Base-by-base conservation (phyloP, 371 early-diverging fungal genomes). In the Lichtheimia ramosa region DNA sequence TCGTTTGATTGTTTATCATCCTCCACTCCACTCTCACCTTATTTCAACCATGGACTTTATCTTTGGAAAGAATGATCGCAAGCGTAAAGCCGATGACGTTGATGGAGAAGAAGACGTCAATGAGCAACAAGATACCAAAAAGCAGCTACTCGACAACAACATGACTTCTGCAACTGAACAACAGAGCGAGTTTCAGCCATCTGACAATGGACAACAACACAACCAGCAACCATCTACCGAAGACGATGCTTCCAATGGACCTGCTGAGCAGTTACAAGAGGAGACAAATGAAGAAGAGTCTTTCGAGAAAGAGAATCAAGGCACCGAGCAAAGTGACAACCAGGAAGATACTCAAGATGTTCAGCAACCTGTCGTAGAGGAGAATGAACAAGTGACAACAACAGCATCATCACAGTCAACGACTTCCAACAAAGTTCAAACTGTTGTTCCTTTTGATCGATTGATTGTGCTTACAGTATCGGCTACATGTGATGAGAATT, bases 401-500 rank as follows among this genome's bases (percentile, higher is more conserved):
- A 34, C 21, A 55, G 27, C 21, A 43, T 12, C 50, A 5, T 48
- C 18, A 5, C 15, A 20, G 28, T 15, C 28, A 51, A 10, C 34
- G 10, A 10, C 34, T 34, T 8, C 34, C 2, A 23, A 43, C 46
- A 20, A 27, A 15, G 49, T 62, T 18, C 61, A 63, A 4, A 70
- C 76, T 3, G 59, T 61, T 6, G 59, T 81, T 41, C 81, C 81
- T 40, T 79, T 82, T 71, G 84, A 89, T 56, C 82, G 80, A 51
- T 74, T 86, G 27, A 81, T 91, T 54, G 76, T 88, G 24, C 71
- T 90, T n/a, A 83, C 88, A 62, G 71, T 88, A 42, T 88, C 88
- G 67, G 84, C 88, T 3, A 91, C 90, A 14, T 86, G 89, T 64
- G 89, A 90, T 66, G 89, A 89, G 56, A 87, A 84, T 62, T 34